These are phyloP conservation scores for Paecilomyces dactylethromorphus DNA, from an alignment of 2,329 filamentous ascomycete species.

Conservation along the genomic window DNA sequence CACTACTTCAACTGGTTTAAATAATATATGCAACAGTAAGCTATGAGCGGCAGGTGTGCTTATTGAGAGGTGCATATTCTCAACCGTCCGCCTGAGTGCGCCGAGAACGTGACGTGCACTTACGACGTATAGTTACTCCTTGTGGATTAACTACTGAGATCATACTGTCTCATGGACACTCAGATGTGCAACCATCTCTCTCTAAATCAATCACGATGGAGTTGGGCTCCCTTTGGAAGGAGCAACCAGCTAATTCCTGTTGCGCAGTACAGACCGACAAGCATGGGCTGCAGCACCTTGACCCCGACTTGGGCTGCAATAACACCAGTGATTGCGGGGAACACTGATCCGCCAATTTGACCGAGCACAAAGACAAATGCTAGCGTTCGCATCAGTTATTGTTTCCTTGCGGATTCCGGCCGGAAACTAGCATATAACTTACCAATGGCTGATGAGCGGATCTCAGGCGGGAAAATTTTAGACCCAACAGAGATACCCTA, in stretches of 20 bases:
- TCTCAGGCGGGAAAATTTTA: constrained; percentile 44
- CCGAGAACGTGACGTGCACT: too few species aligned
- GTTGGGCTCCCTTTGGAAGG: constrained; percentile 13
- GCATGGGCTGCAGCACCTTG: constrained; percentile 45
- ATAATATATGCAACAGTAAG: too few species aligned
- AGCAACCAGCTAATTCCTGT: constrained; percentile 45
- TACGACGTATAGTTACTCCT: too few species aligned
- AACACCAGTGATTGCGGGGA: constrained; percentile 51
- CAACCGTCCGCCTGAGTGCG: too few species aligned
- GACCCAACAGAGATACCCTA: constrained; percentile 44
- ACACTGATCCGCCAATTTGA: constrained; percentile 50
- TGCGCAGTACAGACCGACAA: constrained; percentile 42
- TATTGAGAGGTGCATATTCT: too few species aligned
- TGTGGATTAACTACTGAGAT: too few species aligned
- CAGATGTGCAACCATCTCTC: too few species aligned
- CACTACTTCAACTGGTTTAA: too few species aligned
- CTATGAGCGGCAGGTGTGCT: too few species aligned
- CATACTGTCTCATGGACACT: too few species aligned
- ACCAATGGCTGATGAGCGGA: constrained; percentile 44
- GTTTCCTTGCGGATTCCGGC: neutral
- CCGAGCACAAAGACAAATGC: constrained; percentile 51
- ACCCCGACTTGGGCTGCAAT: constrained; percentile 43
- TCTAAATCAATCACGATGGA: neutral
- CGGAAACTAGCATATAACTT: neutral
- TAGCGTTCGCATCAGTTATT: neutral